Evolutionary conservation across 2,329 filamentous ascomycete species (phyloP), one percentile per base, ranked within the genome.

Genomic region (Pestalotiopsis sp.): DNA sequence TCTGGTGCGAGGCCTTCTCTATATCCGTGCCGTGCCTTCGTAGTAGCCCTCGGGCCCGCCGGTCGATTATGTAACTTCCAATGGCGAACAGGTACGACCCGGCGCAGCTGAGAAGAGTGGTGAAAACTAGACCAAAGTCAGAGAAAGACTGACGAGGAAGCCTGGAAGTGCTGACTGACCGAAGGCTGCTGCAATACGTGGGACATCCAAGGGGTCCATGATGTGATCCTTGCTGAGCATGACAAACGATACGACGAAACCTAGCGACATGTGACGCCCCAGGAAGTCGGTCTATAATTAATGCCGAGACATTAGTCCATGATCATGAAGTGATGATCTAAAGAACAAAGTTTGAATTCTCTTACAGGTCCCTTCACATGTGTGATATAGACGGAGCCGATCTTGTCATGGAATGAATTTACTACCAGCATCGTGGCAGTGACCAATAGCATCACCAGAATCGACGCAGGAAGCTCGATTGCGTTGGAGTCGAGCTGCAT

Each of bases 211-310:
- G 20, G 70, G 69, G 23, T 68, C 67, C 7, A 70, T 67, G 59
- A 78, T 69, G 17, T 78, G 77, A 31, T 78, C 77, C 62, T 73
- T 75, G 68, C 75, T 78, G 17, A 79, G 73, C 72, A 78, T 73
- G 36, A 79, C 68, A 66, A 78, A 78, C 25, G 73, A 74, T 17
- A 74, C 70, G 31, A 79, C 77, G 56, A 79, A 79, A 2, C 77
- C 77, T 14, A 78, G 72, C 11, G 77, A 75, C 76, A 79, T 78
- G 49, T 79, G 77, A 3, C 77, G 74, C 11, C 76, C 73, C 14
- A 78, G 67, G 45, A 78, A 79, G 56, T 78, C 76, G 1, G 73
- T 73, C 69, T 70, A 17, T 56, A 39, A 2, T 69, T 36, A 3
- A 27, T 4, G 5, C 14, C 13, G 20, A 20, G 25, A 20, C 23